Conservation (phyloP, 2,329 filamentous ascomycete genomes). For the Neobulgaria alba region DNA sequence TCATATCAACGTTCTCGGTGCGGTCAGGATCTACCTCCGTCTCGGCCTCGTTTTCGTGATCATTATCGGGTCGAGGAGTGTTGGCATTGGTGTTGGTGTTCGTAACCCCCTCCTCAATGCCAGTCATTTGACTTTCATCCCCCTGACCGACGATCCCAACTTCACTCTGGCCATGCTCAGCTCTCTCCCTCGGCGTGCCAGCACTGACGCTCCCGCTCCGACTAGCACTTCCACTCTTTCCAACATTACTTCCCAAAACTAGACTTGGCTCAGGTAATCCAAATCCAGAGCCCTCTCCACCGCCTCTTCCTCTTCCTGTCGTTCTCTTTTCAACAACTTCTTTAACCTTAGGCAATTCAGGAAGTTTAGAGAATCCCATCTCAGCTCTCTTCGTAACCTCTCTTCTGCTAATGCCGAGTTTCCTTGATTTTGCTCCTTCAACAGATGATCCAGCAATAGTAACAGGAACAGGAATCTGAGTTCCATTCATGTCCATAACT, state of each 20-base stretch:
- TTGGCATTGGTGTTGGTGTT: constrained; percentile 21
- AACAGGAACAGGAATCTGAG: constrained; percentile 18
- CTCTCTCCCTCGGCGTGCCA: neutral
- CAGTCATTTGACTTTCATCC: neutral
- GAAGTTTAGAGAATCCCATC: constrained; percentile 41
- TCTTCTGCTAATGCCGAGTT: constrained; percentile 23
- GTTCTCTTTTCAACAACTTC: constrained; percentile 33
- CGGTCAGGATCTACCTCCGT: too few species aligned
- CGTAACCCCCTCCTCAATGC: too few species aligned
- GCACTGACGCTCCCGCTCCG: neutral
- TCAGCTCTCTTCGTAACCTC: constrained; percentile 56
- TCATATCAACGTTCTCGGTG: neutral
- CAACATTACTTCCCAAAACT: constrained; percentile 23
- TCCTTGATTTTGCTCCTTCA: constrained; percentile 20
- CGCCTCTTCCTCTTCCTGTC: constrained; percentile 12
- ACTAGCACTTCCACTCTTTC: neutral
- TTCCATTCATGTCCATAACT: constrained; percentile 26
- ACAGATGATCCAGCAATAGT: constrained; percentile 15
- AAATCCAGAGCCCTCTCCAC: neutral
- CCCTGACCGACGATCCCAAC: constrained; percentile 24
- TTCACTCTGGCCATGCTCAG: too few species aligned
- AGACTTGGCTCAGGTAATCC: constrained; percentile 28
- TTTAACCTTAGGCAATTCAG: constrained; percentile 23
- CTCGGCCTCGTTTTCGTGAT: constrained; percentile 21
- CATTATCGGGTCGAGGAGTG: constrained; percentile 1